Evolutionary conservation across 2,329 filamentous ascomycete species (phyloP), one percentile per base, ranked within the genome.

Genomic region (Aureobasidium sp.): DNA sequence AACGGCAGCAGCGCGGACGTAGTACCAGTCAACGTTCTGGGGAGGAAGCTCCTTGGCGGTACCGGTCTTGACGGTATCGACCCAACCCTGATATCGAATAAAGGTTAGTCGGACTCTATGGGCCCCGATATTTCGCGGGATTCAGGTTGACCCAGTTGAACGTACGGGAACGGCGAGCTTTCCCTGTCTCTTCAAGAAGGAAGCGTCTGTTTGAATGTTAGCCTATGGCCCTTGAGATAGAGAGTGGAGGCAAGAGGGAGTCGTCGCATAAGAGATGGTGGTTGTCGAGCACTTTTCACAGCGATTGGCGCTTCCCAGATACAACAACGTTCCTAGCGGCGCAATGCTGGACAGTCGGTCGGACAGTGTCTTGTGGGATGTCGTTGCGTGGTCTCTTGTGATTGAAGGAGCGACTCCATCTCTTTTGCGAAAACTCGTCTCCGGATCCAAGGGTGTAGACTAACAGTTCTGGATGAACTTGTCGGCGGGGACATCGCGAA

Each of bases 21-120:
- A 88, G 83, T 84, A 95, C 94, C 94, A 99, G 86, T 99, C 94
- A 77, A 92, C 90, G 79, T 92, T 89, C 86, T 97, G 92, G 75
- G 93, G 94, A 75, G 93, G 93, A 72, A 99, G 89, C 85, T 99
- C 94, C 82, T 96, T 96, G 78, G 89, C 89, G 77, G 88, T 85
- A 74, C 91, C 93, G 72, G 93, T 97, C 89, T 99, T 99, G 83
- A 97, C 94, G 75, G 93, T 97, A 79, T 99, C 94, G 79, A 97
- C 93, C 93, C 93, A 97, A 84, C 91, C 91, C 78, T 79, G 45
- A 80, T 53, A 27, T 30, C 21, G 15, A 7, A 27, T 3, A 42
- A 21, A n/a, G 3, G 50, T 54, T 54, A 54, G 50, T 54, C 13
- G 32, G 34, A 37, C 32, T 34, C 21, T 39, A 37, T 37, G 49